Evolutionary conservation across 2,329 filamentous ascomycete species (phyloP).

Genomic region (Penicillium sp.): DNA sequence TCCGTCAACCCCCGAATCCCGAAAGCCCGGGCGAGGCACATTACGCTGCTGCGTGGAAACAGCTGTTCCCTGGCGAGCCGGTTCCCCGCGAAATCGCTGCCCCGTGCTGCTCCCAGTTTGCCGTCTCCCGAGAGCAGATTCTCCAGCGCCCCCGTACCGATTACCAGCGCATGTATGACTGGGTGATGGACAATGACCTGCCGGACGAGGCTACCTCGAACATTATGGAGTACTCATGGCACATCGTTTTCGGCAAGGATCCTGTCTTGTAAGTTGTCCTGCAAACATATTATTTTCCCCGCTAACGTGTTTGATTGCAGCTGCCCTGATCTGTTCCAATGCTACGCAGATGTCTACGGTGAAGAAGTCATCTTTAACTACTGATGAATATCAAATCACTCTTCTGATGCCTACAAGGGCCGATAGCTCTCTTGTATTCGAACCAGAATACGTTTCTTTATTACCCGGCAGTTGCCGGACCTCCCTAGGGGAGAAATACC

Average conservation of each 20-base stretch:
- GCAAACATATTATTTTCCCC: background rate
- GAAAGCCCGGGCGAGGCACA: conserved; percentile 27
- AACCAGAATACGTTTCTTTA: background rate
- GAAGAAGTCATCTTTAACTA: conserved; percentile 19
- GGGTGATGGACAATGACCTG: conserved; percentile 55
- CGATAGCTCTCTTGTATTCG: background rate
- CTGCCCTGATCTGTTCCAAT: conserved; percentile 25
- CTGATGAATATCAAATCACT: background rate
- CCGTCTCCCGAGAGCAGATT: conserved; percentile 54
- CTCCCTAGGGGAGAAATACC: background rate
- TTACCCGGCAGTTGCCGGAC: conserved; percentile 1
- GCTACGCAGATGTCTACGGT: conserved; percentile 26
- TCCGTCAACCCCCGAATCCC: conserved; percentile 20
- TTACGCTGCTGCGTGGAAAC: conserved; percentile 31
- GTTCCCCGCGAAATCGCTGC: conserved; percentile 52
- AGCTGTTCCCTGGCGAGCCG: conserved; percentile 21
- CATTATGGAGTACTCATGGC: conserved; percentile 64
- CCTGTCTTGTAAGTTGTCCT: conserved; percentile 33
- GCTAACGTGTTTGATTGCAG: conserved; percentile 13
- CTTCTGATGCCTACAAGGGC: background rate
- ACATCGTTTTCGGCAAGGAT: conserved; percentile 49
- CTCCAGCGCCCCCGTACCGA: conserved; percentile 47
- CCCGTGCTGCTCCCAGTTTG: conserved; percentile 63
- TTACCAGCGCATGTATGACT: conserved; percentile 56
- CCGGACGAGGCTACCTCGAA: conserved; percentile 55